A percentile compares a stretch with the other conserved stretches of the same genome.
phyloP scores from a whole-genome alignment of 306 rosid genomes.

The Ormosia emarginata region DNA sequence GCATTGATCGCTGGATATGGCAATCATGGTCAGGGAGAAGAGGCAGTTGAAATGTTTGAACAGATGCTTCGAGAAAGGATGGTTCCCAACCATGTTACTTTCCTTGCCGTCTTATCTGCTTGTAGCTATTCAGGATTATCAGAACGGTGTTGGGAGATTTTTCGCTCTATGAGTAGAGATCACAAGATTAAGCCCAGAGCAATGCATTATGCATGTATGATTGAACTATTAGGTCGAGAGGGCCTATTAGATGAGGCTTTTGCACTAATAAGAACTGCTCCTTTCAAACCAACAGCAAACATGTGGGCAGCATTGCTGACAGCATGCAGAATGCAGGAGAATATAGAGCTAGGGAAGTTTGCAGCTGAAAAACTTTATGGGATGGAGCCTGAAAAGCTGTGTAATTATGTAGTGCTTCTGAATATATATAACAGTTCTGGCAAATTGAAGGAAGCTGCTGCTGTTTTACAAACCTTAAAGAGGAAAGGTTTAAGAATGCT shows the following conservation, averaged over 20 bases:
- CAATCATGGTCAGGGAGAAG: constrained; percentile 73
- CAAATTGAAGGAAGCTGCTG: constrained; percentile 76
- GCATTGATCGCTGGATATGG: constrained; percentile 87
- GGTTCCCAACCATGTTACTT: constrained; percentile 81
- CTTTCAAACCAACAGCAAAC: constrained; percentile 72
- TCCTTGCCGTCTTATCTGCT: constrained; percentile 81
- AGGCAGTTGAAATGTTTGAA: constrained; percentile 73
- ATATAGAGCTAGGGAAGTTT: constrained; percentile 73
- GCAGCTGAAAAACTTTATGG: constrained; percentile 81
- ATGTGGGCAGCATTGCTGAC: constrained; percentile 92
- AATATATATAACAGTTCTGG: constrained; percentile 66
- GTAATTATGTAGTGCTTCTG: constrained; percentile 68
- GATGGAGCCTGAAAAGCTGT: constrained; percentile 74
- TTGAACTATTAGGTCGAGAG: constrained; percentile 80
- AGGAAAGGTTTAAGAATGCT: constrained; percentile 78
- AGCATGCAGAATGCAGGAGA: constrained; percentile 70
- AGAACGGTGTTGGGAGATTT: constrained; percentile 73
- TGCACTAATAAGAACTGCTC: constrained; percentile 55
- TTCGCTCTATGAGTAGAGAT: constrained; percentile 63
- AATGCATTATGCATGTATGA: constrained; percentile 92
- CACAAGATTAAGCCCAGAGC: constrained; percentile 81
- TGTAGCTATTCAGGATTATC: constrained; percentile 80
- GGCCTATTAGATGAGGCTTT: constrained; percentile 74
- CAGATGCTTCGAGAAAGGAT: constrained; percentile 63
- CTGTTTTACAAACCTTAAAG: constrained; percentile 65